Conservation (phyloP, 192 early-diverging fungal genomes). For the Rhizophlyctis rosea region DNA sequence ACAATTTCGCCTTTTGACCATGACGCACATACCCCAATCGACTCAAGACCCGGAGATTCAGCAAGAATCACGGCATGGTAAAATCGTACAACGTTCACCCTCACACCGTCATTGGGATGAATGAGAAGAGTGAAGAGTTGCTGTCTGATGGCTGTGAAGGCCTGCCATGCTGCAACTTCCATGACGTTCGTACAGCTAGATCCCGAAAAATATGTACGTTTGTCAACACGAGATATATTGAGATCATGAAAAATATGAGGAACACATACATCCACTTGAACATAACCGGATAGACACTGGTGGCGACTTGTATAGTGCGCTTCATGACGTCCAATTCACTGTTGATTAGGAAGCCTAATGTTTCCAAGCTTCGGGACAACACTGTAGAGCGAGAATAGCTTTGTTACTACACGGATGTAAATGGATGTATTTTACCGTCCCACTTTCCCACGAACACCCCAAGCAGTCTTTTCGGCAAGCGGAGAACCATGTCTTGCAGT, state of each 20-base stretch:
- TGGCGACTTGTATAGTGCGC: constrained; percentile 19
- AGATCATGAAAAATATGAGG: constrained; percentile 2
- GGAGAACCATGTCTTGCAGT: not conserved
- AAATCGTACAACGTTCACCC: constrained; percentile 17
- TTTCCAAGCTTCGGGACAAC: not conserved
- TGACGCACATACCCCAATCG: constrained; percentile 1
- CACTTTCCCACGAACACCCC: no score
- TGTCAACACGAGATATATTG: not conserved
- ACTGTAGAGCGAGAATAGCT: not conserved
- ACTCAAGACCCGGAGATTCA: constrained; percentile 10
- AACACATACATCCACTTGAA: constrained; percentile 34
- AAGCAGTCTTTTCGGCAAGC: not conserved
- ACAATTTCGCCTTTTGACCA: no score
- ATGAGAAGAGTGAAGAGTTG: constrained; percentile 12
- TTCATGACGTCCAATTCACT: constrained; percentile 17
- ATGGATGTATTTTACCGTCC: no score
- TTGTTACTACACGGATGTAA: not conserved
- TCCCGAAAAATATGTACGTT: not conserved
- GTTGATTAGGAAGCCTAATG: constrained; percentile 7
- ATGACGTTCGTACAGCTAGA: constrained; percentile 15
- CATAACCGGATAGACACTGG: constrained; percentile 24
- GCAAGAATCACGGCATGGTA: constrained; percentile 16
- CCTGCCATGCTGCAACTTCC: constrained; percentile 19
- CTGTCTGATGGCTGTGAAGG: constrained; percentile 17
- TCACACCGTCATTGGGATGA: constrained; percentile 25